A percentile compares a stretch with the other conserved stretches of the same genome.
Conservation (phyloP, 2,329 filamentous ascomycete species). For the Cladophialophora psammophila region DNA sequence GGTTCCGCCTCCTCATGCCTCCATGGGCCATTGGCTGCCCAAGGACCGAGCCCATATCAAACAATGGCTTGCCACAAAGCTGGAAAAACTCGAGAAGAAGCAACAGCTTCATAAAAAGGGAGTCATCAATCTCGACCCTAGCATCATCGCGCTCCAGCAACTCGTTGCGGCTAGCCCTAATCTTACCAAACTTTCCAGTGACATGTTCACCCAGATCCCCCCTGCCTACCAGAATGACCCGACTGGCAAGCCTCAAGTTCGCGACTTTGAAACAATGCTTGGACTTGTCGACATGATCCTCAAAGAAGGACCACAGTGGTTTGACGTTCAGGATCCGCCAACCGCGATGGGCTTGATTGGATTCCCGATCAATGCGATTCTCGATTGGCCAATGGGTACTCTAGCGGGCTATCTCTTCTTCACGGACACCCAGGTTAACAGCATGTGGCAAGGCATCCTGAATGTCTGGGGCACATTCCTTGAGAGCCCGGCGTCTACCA, state of each 20-base stretch:
- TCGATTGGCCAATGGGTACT: conserved; percentile 67
- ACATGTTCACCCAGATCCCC: conserved; percentile 26
- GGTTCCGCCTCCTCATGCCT: neutral
- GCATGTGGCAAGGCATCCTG: conserved; percentile 59
- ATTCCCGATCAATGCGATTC: conserved; percentile 63
- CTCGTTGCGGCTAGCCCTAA: conserved; percentile 73
- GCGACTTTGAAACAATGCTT: conserved; percentile 72
- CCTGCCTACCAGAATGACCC: conserved; percentile 68
- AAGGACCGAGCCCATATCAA: conserved; percentile 2
- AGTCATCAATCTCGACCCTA: conserved; percentile 49
- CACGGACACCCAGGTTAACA: conserved; percentile 60
- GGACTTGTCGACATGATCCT: conserved; percentile 66
- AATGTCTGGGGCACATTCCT: conserved; percentile 54
- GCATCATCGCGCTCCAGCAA: conserved; percentile 70
- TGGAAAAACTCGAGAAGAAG: neutral
- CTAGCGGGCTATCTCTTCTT: conserved; percentile 62
- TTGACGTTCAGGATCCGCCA: conserved; percentile 43
- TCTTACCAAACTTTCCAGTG: conserved; percentile 46
- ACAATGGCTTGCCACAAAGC: conserved; percentile 1
- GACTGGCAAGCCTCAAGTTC: conserved; percentile 62
- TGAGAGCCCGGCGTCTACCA: conserved; percentile 60
- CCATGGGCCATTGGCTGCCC: neutral
- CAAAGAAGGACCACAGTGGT: conserved; percentile 52
- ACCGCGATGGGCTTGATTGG: conserved; percentile 56
- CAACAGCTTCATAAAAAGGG: conserved; percentile 1